Evolutionary conservation across 345 rosid genomes (phyloP).

Genomic region (Syzygium jambos): DNA sequence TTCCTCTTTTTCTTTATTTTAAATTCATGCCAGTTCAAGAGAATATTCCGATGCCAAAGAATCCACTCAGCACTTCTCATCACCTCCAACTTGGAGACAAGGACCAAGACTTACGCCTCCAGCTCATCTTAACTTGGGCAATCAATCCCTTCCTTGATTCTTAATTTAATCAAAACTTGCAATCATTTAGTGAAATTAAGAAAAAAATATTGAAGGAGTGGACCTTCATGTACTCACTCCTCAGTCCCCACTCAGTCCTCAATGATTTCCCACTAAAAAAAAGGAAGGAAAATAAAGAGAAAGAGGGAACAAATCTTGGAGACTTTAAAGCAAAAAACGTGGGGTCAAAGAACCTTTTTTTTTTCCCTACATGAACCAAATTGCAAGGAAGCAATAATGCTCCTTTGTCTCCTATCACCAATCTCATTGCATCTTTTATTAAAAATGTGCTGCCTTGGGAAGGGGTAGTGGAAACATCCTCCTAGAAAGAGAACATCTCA

Average conservation of each 20-base stretch:
- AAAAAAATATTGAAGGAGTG: background rate
- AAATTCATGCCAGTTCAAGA: background rate
- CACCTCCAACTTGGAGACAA: background rate
- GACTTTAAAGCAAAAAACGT: background rate
- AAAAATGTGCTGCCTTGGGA: background rate
- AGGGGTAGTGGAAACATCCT: constrained; percentile 10
- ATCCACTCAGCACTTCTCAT: background rate
- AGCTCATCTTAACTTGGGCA: background rate
- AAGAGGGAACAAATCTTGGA: background rate
- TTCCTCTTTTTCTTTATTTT: background rate
- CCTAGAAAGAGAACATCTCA: background rate
- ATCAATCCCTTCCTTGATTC: background rate
- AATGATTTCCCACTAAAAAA: background rate
- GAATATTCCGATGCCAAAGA: background rate
- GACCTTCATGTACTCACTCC: background rate
- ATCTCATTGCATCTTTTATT: background rate
- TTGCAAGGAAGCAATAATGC: constrained; percentile 2
- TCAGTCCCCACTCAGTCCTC: background rate
- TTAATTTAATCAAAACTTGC: background rate
- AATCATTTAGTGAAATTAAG: background rate
- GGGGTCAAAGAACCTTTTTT: background rate
- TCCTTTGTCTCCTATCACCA: background rate
- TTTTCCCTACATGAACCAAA: background rate
- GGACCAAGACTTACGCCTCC: background rate
- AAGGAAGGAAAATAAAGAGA: background rate